Percentiles rank a stretch among this genome's conserved stretches.
Evolutionary conservation across 495 filamentous ascomycete genomes (phyloP).

Genomic region (Penicillium tannophilum): DNA sequence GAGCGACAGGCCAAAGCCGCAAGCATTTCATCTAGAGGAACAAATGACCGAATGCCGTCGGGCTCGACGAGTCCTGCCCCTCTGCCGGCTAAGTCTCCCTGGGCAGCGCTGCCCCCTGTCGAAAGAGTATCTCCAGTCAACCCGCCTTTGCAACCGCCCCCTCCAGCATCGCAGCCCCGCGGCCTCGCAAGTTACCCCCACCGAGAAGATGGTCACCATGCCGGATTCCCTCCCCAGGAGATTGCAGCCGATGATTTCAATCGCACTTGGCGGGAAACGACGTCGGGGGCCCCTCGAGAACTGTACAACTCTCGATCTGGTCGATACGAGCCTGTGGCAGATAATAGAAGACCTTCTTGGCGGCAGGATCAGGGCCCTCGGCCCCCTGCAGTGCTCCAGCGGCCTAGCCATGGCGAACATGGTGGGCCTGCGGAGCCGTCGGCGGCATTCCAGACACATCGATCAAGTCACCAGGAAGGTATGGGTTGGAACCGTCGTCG

Average conservation of each 20-base stretch:
- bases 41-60: conserved; percentile 72
- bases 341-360: conserved; percentile 68
- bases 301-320: conserved; percentile 94
- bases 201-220: conserved; percentile 30
- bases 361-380: conserved; percentile 67
- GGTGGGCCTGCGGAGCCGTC: conserved; percentile 85
- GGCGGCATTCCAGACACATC: conserved; percentile 83
- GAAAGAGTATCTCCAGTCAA: conserved; percentile 74
- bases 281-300: conserved; percentile 66
- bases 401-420: conserved; percentile 58
- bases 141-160: conserved; percentile 42
- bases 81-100: conserved; percentile 82
- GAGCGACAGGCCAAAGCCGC: conserved; percentile 54
- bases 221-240: conserved; percentile 65
- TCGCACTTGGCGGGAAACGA: conserved; percentile 76
- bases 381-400: conserved; percentile 79
- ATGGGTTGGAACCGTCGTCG: conserved; percentile 73
- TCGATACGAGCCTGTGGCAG: conserved; percentile 85
- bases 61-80: conserved; percentile 79
- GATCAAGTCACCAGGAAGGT: conserved; percentile 67
- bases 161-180: conserved; percentile 26
- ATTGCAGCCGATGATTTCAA: conserved; percentile 96
- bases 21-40: conserved; percentile 65
- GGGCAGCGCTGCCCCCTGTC: conserved; percentile 83
- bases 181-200: conserved; percentile 35